Evolutionary conservation across 2,329 filamentous ascomycete genomes (phyloP).

Genomic region (Helotiales sp.): DNA sequence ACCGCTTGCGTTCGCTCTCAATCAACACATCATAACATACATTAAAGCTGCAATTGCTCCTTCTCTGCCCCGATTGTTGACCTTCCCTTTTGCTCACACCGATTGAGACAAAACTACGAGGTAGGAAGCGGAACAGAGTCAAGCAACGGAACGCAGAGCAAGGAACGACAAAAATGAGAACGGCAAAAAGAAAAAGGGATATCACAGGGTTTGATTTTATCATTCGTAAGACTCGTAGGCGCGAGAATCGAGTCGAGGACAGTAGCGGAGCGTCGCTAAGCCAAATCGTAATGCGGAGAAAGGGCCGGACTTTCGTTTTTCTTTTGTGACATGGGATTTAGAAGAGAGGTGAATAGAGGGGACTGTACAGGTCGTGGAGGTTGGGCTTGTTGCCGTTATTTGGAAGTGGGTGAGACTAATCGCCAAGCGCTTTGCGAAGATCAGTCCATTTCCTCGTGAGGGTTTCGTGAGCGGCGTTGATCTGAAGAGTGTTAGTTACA

Average conservation of each 20-base stretch:
- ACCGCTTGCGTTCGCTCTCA: neutral
- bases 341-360: slow-evolving; percentile 7
- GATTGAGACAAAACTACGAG: too few relatives aligned
- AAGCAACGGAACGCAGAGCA: neutral
- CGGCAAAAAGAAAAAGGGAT: slow-evolving; percentile 28
- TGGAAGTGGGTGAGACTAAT: slow-evolving; percentile 20
- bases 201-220: slow-evolving; percentile 19
- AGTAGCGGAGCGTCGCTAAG: slow-evolving; percentile 26
- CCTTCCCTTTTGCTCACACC: too few relatives aligned
- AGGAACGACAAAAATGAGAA: neutral
- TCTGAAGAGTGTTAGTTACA: slow-evolving; percentile 50
- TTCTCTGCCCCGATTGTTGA: too few relatives aligned
- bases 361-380: slow-evolving; percentile 27
- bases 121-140: neutral
- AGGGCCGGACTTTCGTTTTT: neutral
- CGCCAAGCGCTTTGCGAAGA: slow-evolving; percentile 61
- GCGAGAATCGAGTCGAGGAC: neutral
- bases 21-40: slow-evolving; percentile 32
- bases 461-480: slow-evolving; percentile 72
- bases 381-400: neutral
- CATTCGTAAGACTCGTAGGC: slow-evolving; percentile 20
- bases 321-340: neutral
- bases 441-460: slow-evolving; percentile 80
- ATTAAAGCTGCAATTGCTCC: too few relatives aligned
- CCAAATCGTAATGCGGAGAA: slow-evolving; percentile 26